Evolutionary conservation across 441 rosid species (phyloP).

Genomic region (Biscutella auriculata): DNA sequence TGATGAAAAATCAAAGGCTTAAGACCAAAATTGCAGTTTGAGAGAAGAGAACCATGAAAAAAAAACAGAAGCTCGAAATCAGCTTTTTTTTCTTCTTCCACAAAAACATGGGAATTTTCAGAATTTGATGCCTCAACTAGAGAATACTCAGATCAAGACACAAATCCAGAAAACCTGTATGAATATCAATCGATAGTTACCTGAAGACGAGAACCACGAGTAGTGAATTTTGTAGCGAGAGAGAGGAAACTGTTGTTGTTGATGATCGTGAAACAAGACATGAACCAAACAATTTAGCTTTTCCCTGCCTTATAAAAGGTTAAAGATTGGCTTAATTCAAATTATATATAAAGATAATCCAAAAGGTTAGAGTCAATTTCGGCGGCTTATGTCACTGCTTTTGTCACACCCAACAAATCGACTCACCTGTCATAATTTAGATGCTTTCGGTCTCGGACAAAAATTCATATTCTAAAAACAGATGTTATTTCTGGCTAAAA

Average conservation of each 20-base stretch:
- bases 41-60: neutral
- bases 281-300: no score
- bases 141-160: neutral
- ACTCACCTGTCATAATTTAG: neutral
- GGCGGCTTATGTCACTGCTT: constrained; percentile 20
- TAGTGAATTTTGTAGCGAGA: constrained; percentile 8
- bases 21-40: neutral
- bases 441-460: neutral
- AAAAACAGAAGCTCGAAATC: constrained; percentile 5
- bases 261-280: constrained; percentile 13
- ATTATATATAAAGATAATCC: neutral
- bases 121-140: neutral
- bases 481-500: no score
- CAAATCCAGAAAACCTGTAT: neutral
- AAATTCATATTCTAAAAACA: neutral
- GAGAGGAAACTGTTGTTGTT: constrained; percentile 11
- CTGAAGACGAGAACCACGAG: constrained; percentile 22
- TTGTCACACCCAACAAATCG: constrained; percentile 9
- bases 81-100: neutral
- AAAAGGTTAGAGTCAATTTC: neutral
- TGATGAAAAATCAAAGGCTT: neutral
- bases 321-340: neutral
- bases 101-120: neutral
- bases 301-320: no score
- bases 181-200: neutral